These are phyloP conservation scores for Termitomyces sp. DNA, from an alignment of 768 basidiomycete species.

Conservation along the genomic window DNA sequence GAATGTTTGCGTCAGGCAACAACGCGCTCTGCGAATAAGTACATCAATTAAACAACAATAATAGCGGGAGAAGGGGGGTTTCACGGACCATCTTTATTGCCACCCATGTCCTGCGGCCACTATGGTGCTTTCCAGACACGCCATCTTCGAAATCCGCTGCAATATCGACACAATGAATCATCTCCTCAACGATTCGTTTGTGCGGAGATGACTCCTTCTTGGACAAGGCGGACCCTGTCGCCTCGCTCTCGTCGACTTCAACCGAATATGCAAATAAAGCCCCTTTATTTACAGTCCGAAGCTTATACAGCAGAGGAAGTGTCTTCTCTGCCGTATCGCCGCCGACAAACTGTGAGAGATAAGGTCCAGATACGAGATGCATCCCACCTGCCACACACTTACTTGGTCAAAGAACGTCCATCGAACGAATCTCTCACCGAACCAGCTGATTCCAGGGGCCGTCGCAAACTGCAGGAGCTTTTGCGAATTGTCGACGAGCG, in stretches of 20 bases:
- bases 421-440: constrained; percentile 67
- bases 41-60: neutral
- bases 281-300: constrained; percentile 69
- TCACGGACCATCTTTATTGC: constrained; percentile 73
- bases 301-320: constrained; percentile 52
- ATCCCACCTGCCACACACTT: constrained; percentile 10
- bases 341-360: constrained; percentile 66
- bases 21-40: constrained; percentile 53
- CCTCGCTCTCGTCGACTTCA: constrained; percentile 67
- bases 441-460: constrained; percentile 52
- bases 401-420: constrained; percentile 86
- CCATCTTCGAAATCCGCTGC: constrained; percentile 76
- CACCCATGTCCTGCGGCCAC: constrained; percentile 67
- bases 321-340: constrained; percentile 74
- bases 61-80: neutral
- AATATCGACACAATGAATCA: constrained; percentile 68
- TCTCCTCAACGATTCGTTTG: constrained; percentile 69
- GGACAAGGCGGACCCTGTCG: constrained; percentile 22
- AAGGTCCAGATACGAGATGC: neutral
- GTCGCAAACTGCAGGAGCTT: constrained; percentile 49
- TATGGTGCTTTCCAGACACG: constrained; percentile 15
- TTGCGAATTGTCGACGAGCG: constrained; percentile 73
- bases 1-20: constrained; percentile 52
- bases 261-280: constrained; percentile 80
- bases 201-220: constrained; percentile 30